Evolutionary conservation across 2,329 filamentous ascomycete genomes (phyloP), one percentile per base, ranked within the genome.

Genomic region (Colletotrichum acutatum): DNA sequence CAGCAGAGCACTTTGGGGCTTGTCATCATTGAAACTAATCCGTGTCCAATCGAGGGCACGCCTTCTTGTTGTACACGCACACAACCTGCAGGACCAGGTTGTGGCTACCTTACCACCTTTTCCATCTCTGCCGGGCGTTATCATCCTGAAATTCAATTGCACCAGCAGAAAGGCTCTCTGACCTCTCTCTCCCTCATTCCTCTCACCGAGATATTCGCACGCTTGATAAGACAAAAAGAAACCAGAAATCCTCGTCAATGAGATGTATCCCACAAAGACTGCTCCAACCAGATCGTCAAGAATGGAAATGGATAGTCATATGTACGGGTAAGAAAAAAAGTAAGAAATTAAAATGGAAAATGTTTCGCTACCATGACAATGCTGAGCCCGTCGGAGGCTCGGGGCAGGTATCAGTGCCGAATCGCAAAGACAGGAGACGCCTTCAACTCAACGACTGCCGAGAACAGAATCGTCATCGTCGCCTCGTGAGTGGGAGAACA

Each of bases 381-480:
- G 70, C 70, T 54, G 66, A 65, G 32, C 56, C 61, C 56, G 61
- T 59, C 58, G 42, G 46, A 65, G 49, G 42, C 60, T 46, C 34
- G 61, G 46, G 12, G 46, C 26, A 60, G 52, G 60, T 56, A 65
- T 70, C 66, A 49, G 56, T 65, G 66, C 59, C 54, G 70, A 65
- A 65, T 61, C 60, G 66, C 70, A 52, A 70, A 65, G 66, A 70
- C 42, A 42, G 42, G 52, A 26, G 8, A 32, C 68, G 69, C 52
- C 66, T 68, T 68, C 59, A 64, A 65, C 70, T 70, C 49, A 56
- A 65, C 66, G 52, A 26, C 71, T 71, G 71, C 67, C 53, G 53
- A 67, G 68, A 72, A 68, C 37, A 62, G 57, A 74, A 72, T 26
- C 66, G 28, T 24, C 68, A 49, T 68, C 63, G 60, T 64, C 68